phyloP scores from a whole-genome alignment of 805 yeast species.

The Metschnikowia anglica region DNA sequence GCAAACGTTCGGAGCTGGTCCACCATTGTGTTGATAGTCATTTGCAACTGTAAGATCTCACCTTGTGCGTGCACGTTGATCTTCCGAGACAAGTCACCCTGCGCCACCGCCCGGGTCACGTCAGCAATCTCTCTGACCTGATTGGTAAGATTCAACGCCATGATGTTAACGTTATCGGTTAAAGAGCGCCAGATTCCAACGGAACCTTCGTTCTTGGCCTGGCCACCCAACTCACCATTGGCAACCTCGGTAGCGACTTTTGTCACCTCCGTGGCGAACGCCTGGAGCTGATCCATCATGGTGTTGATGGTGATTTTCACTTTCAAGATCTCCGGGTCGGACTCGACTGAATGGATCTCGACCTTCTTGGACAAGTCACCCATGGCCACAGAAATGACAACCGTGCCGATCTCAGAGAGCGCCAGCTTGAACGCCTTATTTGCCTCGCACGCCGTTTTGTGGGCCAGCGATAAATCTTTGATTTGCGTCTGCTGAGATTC shows the following conservation, averaged over 20 bases:
- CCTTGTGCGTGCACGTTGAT: constrained; percentile 92
- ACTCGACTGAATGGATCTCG: constrained; percentile 65
- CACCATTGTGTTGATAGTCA: constrained; percentile 86
- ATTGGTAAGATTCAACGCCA: constrained; percentile 80
- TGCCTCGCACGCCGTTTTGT: constrained; percentile 45
- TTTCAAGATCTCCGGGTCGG: constrained; percentile 75
- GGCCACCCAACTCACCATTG: constrained; percentile 87
- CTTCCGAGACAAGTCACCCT: constrained; percentile 78
- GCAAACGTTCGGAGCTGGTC: constrained; percentile 82
- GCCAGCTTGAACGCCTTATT: constrained; percentile 73
- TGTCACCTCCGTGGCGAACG: constrained; percentile 78
- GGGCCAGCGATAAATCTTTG: constrained; percentile 28
- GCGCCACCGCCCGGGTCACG: constrained; percentile 85
- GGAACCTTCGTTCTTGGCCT: constrained; percentile 79
- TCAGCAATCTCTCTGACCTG: constrained; percentile 80
- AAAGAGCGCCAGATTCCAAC: constrained; percentile 86
- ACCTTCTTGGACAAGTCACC: constrained; percentile 86
- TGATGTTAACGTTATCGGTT: constrained; percentile 80
- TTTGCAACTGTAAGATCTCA: constrained; percentile 79
- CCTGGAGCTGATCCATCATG: constrained; percentile 85
- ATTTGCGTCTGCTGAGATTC: constrained; percentile 32
- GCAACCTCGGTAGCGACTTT: constrained; percentile 89
- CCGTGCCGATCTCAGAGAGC: constrained; percentile 76
- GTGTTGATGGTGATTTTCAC: constrained; percentile 80
- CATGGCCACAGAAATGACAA: constrained; percentile 83